Percentiles rank a stretch among this genome's conserved stretches.
phyloP scores from a whole-genome alignment of 2,329 filamentous ascomycete species.

The Aulographum hederae region DNA sequence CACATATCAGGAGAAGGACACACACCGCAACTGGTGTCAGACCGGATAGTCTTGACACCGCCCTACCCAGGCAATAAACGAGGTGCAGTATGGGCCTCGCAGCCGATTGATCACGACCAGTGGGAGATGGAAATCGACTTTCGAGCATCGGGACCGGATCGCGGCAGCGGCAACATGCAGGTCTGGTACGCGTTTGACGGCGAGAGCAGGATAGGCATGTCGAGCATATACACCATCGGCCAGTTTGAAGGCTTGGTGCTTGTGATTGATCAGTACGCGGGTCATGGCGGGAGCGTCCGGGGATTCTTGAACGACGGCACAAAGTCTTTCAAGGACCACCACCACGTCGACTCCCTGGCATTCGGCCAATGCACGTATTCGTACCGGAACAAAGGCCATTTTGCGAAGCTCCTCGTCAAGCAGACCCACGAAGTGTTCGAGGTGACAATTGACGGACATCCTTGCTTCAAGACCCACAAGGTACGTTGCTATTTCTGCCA shows the following conservation, averaged over 20 bases:
- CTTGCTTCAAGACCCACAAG: constrained; percentile 69
- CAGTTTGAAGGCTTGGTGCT: constrained; percentile 83
- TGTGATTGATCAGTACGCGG: constrained; percentile 68
- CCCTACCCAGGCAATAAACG: constrained; percentile 71
- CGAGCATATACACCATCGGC: constrained; percentile 68
- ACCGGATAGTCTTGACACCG: constrained; percentile 83
- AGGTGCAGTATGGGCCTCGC: constrained; percentile 65
- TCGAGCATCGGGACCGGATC: constrained; percentile 67
- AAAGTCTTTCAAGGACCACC: constrained; percentile 58
- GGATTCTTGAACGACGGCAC: constrained; percentile 88
- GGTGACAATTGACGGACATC: constrained; percentile 61
- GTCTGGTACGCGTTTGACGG: constrained; percentile 74
- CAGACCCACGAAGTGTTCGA: constrained; percentile 45
- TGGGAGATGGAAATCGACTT: constrained; percentile 82
- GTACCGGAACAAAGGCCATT: constrained; percentile 80
- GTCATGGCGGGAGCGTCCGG: constrained; percentile 61
- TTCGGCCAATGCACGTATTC: constrained; percentile 85
- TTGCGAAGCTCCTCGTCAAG: constrained; percentile 64
- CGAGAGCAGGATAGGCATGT: constrained; percentile 31
- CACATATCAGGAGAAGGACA: constrained; percentile 34
- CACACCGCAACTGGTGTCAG: constrained; percentile 49
- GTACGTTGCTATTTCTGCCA: constrained; percentile 18
- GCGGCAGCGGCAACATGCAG: constrained; percentile 76
- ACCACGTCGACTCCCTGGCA: constrained; percentile 64
- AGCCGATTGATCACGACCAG: constrained; percentile 39